Base-by-base conservation (phyloP, 805 yeast species). In the Kuraishia capsulata region DNA sequence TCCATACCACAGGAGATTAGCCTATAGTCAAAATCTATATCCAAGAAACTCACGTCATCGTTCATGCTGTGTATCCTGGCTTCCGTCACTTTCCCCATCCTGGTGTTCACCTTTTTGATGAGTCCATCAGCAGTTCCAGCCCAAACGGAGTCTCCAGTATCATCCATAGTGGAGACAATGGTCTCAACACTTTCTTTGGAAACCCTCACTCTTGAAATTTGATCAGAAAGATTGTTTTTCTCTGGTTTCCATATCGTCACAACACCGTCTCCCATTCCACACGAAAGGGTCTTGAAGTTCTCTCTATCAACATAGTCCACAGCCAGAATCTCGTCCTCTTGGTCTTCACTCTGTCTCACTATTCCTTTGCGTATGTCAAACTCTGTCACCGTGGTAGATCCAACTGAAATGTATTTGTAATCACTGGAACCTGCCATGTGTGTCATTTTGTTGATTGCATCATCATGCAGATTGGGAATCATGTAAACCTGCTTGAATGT, bases 241-340 rank as follows among this genome's bases (percentile, higher is more conserved):
- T 73, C 67, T 20, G 81, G 78, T 48, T 75, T 77, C 98, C 98
- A 90, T 11, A 83, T 65, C 0, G 97, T 87, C 5, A 87, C 68
- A 11, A 86, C 73, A 3, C 97, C 97, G 52, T 82, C 92, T 13
- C 95, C 87, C 81, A 87, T 88, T 33, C 96, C 90, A 48, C 89
- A 88, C 3, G 81, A 73, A 3, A 79, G 71, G 1, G 76, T 69
- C 16, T 76, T 78, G 39, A 79, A 84, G 35, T 69, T 71, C 2
- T 72, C 72, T 20, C 29, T 6, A 44, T 81, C 84, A 1, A 79
- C 71, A 61, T 79, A 76, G 29, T 84, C 64, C 49, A 86, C 81
- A 40, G 88, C 69, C 32, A 90, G 60, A n/a, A 90, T 61, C 53
- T 90, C 98, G 52, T 90, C 97, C 47, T 83, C 96, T 61, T 90